phyloP scores from a whole-genome alignment of 2,329 filamentous ascomycete species.

The Nemania sp. region DNA sequence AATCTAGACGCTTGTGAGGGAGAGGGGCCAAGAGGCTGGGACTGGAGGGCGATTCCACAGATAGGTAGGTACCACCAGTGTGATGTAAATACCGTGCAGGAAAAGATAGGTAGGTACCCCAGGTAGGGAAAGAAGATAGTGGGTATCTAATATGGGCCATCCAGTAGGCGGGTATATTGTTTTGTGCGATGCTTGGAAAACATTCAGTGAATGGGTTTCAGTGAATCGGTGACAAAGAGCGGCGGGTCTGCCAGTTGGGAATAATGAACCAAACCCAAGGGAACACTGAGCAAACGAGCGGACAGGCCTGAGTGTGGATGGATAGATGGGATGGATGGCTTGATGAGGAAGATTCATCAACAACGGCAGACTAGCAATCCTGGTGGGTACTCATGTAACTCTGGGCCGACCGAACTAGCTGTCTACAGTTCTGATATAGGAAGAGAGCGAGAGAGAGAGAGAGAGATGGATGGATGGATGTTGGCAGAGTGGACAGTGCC shows the following conservation, averaged over 20 bases:
- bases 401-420: slow-evolving; percentile 24
- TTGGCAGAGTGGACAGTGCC: slow-evolving; percentile 16
- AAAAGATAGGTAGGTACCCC: background rate
- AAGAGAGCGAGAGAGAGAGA: slow-evolving; percentile 7
- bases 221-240: slow-evolving; percentile 1
- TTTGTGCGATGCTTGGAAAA: background rate
- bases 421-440: slow-evolving; percentile 20
- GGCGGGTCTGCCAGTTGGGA: slow-evolving; percentile 6
- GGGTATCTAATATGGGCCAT: no score
- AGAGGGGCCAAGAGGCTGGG: background rate
- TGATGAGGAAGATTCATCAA: slow-evolving; percentile 25
- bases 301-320: slow-evolving; percentile 13
- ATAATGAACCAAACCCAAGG: background rate
- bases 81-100: background rate
- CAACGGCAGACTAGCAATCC: slow-evolving; percentile 26
- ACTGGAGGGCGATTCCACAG: background rate
- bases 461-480: no score
- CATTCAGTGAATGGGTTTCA: background rate
- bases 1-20: background rate
- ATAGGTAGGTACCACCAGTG: no score
- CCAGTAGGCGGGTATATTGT: background rate
- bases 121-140: no score
- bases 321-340: slow-evolving; percentile 17
- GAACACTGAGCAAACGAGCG: slow-evolving; percentile 8
- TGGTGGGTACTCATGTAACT: slow-evolving; percentile 30